Evolutionary conservation across 176 grass and related monocot species (phyloP).

Genomic region (Poa pratensis): DNA sequence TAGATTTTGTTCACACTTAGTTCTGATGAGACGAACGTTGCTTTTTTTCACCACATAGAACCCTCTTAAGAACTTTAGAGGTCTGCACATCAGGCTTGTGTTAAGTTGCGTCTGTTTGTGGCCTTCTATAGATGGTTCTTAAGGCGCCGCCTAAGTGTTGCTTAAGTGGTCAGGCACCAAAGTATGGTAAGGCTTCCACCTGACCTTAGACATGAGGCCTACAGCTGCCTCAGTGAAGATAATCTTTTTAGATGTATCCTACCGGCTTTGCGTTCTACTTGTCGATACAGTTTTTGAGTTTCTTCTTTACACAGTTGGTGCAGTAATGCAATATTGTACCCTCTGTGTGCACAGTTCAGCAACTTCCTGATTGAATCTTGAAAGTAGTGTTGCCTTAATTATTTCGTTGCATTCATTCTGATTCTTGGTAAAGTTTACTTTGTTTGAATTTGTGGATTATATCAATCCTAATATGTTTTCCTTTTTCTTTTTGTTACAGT

Average conservation of each 20-base stretch:
- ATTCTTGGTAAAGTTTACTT: not conserved
- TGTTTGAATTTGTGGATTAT: slow-evolving; percentile 25
- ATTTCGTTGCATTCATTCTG: not conserved
- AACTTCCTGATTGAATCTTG: not conserved
- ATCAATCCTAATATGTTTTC: slow-evolving; percentile 28
- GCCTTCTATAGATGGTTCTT: slow-evolving; percentile 4
- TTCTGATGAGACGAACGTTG: not conserved
- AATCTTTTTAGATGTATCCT: not conserved
- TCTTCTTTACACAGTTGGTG: not conserved
- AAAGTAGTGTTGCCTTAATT: not conserved
- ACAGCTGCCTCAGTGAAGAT: not conserved
- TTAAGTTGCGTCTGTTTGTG: slow-evolving; percentile 37
- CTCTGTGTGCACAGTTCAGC: not conserved
- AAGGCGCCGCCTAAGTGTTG: not conserved
- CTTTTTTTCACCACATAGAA: not conserved
- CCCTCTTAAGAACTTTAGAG: not conserved
- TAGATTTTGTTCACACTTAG: not conserved
- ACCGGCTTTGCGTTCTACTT: not conserved
- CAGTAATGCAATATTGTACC: not conserved
- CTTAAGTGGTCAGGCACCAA: too few relatives aligned
- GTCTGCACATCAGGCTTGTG: not conserved
- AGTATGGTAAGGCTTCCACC: not conserved
- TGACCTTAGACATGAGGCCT: not conserved
- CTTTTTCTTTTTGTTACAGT: too few relatives aligned
- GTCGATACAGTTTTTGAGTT: too few relatives aligned